A percentile compares a stretch with the other conserved stretches of the same genome.
These are phyloP conservation scores for Ormosia semicastrata DNA, from an alignment of 306 rosid genomes.

Conservation along the genomic window DNA sequence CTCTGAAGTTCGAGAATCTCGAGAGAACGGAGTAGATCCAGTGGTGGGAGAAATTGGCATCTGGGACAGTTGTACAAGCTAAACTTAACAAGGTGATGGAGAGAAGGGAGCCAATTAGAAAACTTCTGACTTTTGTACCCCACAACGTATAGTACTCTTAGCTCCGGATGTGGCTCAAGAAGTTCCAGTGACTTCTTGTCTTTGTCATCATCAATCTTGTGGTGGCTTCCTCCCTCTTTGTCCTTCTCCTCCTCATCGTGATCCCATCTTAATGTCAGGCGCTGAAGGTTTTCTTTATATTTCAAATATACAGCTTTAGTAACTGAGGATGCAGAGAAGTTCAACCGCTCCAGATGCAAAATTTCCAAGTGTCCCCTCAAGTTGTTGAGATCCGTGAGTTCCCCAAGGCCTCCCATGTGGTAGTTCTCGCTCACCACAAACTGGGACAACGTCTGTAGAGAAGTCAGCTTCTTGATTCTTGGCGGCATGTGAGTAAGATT, in stretches of 20 bases:
- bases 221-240: too few species aligned
- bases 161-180: neutral
- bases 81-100: neutral
- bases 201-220: too few species aligned
- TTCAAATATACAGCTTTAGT: neutral
- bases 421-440: neutral
- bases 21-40: neutral
- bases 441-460: neutral
- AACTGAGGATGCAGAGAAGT: too few species aligned
- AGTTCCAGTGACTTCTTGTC: neutral
- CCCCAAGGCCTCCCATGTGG: neutral
- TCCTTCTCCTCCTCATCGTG: neutral
- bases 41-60: neutral
- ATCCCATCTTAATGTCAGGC: neutral
- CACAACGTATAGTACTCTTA: neutral
- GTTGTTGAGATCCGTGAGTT: neutral
- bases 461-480: neutral
- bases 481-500: neutral
- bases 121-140: neutral
- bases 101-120: neutral
- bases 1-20: neutral
- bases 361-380: constrained; percentile 9
- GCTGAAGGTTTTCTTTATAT: neutral
- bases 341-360: neutral
- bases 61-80: neutral